These are phyloP conservation scores for Globisporangium rhizosaccharum DNA, from an alignment of 352 stramenopile species.

Conservation along the genomic window DNA sequence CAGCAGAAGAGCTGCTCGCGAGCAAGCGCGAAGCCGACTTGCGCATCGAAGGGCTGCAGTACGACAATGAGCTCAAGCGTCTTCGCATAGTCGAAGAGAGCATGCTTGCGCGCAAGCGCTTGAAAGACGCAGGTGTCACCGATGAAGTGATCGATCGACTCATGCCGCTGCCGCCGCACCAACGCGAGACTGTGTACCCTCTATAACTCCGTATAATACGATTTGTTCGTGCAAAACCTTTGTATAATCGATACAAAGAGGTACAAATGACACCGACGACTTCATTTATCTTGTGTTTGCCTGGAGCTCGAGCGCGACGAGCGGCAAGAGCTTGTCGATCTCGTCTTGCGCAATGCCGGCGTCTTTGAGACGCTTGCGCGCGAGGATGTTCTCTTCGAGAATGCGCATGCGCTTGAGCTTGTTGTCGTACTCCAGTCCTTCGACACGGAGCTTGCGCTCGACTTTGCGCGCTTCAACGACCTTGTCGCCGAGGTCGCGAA, in stretches of 20 bases:
- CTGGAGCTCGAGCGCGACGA: constrained; percentile 1
- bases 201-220: no score
- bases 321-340: constrained; percentile 12
- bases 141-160: constrained; percentile 16
- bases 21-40: constrained; percentile 18
- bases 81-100: constrained; percentile 13
- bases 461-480: constrained; percentile 13
- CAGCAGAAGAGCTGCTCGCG: constrained; percentile 11
- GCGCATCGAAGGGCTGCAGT: constrained; percentile 12
- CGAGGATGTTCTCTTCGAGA: constrained; percentile 16
- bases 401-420: constrained; percentile 17
- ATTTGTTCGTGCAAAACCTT: background rate
- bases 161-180: constrained; percentile 1
- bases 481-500: constrained; percentile 12
- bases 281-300: background rate
- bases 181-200: no score
- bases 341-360: constrained; percentile 12
- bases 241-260: background rate
- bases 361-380: constrained; percentile 16
- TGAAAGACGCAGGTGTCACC: constrained; percentile 28
- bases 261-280: background rate
- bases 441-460: constrained; percentile 12
- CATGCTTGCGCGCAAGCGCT: constrained; percentile 34
- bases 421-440: constrained; percentile 15
- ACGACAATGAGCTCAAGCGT: constrained; percentile 19